A percentile compares a stretch with the other conserved stretches of the same genome.
phyloP scores from a whole-genome alignment of 495 filamentous ascomycete genomes.

The Lepraria neglecta region DNA sequence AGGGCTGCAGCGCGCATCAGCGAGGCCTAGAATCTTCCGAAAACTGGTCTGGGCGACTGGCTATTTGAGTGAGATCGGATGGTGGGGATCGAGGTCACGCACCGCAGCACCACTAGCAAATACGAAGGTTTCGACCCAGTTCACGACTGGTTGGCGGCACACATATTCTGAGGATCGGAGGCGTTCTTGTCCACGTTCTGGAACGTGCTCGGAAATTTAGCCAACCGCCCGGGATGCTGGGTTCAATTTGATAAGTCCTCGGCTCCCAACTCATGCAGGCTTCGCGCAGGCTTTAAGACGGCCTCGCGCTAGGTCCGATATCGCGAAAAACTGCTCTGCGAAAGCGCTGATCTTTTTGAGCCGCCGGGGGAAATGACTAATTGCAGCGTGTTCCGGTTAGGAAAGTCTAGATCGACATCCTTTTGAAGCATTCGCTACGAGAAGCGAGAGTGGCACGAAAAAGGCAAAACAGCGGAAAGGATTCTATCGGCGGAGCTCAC shows the following conservation, averaged over 20 bases:
- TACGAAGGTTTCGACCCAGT: neutral
- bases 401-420: no score
- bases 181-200: conserved; percentile 15
- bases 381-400: no score
- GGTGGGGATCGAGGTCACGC: neutral
- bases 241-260: neutral
- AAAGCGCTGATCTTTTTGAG: no score
- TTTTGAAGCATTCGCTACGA: no score
- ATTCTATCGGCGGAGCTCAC: no score
- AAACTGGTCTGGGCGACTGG: neutral
- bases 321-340: neutral
- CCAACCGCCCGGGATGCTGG: conserved; percentile 13
- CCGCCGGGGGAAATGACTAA: no score
- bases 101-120: neutral
- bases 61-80: neutral
- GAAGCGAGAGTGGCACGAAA: no score
- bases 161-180: neutral
- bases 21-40: conserved; percentile 2
- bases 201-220: conserved; percentile 11
- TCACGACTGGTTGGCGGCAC: neutral
- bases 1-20: conserved; percentile 1
- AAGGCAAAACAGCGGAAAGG: no score
- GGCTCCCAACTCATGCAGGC: neutral
- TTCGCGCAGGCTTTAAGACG: neutral
- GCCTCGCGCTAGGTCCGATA: neutral